These are phyloP conservation scores for Boletus tylopilopsis DNA, from an alignment of 768 basidiomycete genomes.

Conservation along the genomic window DNA sequence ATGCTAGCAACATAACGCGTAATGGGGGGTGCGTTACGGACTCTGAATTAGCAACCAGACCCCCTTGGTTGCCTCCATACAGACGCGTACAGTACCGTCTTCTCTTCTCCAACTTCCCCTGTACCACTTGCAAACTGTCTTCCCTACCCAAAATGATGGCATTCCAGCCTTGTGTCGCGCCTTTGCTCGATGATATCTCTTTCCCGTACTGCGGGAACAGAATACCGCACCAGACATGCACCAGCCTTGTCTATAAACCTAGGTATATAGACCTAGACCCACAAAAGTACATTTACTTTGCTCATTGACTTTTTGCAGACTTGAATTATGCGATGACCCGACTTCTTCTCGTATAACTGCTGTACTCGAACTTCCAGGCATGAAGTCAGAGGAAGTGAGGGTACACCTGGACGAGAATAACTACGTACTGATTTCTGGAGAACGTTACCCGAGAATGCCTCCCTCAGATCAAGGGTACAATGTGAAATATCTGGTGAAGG, in stretches of 20 bases:
- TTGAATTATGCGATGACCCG: slow-evolving; percentile 39
- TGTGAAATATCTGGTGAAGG: slow-evolving; percentile 30
- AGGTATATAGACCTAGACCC: slow-evolving; percentile 19
- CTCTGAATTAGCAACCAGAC: no score
- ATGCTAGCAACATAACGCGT: no score
- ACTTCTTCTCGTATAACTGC: slow-evolving; percentile 31
- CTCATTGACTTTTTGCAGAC: slow-evolving; percentile 25
- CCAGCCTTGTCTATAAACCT: slow-evolving; percentile 31
- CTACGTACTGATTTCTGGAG: slow-evolving; percentile 34
- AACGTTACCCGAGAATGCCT: slow-evolving; percentile 20
- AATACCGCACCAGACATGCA: slow-evolving; percentile 16
- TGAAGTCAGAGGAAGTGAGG: slow-evolving; percentile 33
- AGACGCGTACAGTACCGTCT: no score
- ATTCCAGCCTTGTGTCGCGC: slow-evolving; percentile 30
- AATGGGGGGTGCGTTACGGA: no score
- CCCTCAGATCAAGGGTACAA: slow-evolving; percentile 15
- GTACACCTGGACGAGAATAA: slow-evolving; percentile 32
- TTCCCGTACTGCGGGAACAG: slow-evolving; percentile 21
- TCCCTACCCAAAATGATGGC: slow-evolving; percentile 23
- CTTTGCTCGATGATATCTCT: slow-evolving; percentile 30
- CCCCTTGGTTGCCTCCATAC: no score
- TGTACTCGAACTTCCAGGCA: slow-evolving; percentile 38
- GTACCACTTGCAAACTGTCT: slow-evolving; percentile 28
- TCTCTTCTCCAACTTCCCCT: no score
- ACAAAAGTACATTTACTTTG: background rate